Conservation (phyloP, 164 flowering plant genomes). For the Macadamia integrifolia region DNA sequence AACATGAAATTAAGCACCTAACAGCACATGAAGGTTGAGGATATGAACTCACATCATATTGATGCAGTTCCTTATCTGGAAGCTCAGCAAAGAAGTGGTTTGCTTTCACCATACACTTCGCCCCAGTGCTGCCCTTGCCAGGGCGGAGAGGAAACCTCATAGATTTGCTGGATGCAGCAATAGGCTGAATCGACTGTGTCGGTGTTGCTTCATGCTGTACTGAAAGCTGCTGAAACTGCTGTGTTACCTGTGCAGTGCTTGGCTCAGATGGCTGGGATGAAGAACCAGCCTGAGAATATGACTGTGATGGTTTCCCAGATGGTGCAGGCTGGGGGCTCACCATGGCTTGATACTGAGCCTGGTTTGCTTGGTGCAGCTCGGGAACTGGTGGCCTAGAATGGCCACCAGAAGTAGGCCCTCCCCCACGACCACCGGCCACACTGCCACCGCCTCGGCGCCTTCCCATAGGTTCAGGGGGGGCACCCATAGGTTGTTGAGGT, state of each 20-base stretch:
- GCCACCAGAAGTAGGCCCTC: constrained; percentile 35
- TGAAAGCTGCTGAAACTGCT: constrained; percentile 42
- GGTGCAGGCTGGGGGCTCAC: constrained; percentile 30
- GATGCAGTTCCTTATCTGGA: constrained; percentile 79
- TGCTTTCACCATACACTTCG: constrained; percentile 66
- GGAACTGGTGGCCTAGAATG: constrained; percentile 44
- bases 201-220: constrained; percentile 30
- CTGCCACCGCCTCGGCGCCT: constrained; percentile 29
- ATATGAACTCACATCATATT: constrained; percentile 60
- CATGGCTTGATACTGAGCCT: constrained; percentile 34
- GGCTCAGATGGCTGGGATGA: constrained; percentile 31
- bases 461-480: constrained; percentile 16
- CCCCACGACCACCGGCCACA: constrained; percentile 26
- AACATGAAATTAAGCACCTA: background rate
- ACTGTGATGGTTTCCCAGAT: constrained; percentile 15
- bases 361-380: constrained; percentile 90
- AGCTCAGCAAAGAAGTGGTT: constrained; percentile 81
- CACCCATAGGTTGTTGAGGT: constrained; percentile 17
- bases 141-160: constrained; percentile 70
- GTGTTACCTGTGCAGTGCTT: constrained; percentile 15
- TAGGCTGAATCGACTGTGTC: constrained; percentile 35
- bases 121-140: constrained; percentile 63
- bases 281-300: constrained; percentile 42
- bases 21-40: background rate
- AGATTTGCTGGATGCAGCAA: constrained; percentile 46